Conservation (phyloP, 1,284 basidiomycete genomes). For the Ceratobasidium sp. region DNA sequence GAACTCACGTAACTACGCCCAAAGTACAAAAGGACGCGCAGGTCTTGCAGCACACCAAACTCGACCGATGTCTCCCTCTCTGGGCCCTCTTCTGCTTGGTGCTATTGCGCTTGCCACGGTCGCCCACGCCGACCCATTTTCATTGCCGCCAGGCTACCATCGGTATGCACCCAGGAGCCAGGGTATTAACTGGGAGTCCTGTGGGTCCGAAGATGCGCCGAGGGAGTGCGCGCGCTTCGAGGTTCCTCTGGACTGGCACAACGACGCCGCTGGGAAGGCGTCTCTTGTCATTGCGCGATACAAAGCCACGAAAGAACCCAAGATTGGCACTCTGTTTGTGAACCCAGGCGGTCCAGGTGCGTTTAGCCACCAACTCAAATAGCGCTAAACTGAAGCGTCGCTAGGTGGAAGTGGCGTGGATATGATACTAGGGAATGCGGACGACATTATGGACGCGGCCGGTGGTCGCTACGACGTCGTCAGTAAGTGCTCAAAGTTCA, state of each 20-base stretch:
- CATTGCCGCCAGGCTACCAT: background rate
- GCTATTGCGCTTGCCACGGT: background rate
- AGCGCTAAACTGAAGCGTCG: no score
- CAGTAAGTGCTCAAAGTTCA: slow-evolving; percentile 9
- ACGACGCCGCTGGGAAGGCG: slow-evolving; percentile 38
- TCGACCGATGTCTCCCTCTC: no score
- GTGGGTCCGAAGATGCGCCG: background rate
- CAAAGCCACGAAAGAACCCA: slow-evolving; percentile 3
- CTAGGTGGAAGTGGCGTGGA: slow-evolving; percentile 8
- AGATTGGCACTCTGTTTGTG: slow-evolving; percentile 41
- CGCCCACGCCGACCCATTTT: background rate
- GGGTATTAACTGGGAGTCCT: background rate
- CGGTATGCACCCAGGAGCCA: background rate
- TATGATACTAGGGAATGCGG: background rate
- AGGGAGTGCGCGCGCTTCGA: slow-evolving; percentile 37
- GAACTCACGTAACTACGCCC: no score
- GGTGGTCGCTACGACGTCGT: slow-evolving; percentile 38
- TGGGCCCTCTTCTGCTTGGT: no score
- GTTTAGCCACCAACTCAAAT: background rate
- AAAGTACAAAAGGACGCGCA: no score
- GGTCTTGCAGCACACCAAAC: no score
- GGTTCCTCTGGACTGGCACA: slow-evolving; percentile 41
- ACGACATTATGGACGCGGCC: background rate
- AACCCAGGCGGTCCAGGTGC: slow-evolving; percentile 38
- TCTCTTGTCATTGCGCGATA: slow-evolving; percentile 20